These are phyloP conservation scores for Trichoderma citrinoviride DNA, from an alignment of 2,329 filamentous ascomycete species.

Conservation along the genomic window DNA sequence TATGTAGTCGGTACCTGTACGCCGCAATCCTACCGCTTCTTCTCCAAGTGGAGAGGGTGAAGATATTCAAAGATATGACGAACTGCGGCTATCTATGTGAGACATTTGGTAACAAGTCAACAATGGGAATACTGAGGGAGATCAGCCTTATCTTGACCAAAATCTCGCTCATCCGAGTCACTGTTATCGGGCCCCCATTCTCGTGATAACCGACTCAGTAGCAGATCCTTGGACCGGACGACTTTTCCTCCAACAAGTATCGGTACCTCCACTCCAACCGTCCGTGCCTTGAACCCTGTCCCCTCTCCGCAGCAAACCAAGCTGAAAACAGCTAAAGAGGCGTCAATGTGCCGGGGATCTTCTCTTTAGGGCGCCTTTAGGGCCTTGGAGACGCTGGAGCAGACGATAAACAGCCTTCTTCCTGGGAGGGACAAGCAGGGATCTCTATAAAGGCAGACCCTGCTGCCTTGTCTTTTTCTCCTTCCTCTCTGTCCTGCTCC, in stretches of 20 bases:
- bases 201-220: background rate
- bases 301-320: conserved; percentile 9
- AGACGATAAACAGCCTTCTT: background rate
- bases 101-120: background rate
- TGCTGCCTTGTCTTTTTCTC: background rate
- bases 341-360: conserved; percentile 17
- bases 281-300: background rate
- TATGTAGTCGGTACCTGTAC: background rate
- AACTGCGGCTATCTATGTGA: background rate
- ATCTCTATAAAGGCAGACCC: conserved; percentile 3
- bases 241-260: background rate
- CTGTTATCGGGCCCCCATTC: background rate
- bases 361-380: conserved; percentile 2
- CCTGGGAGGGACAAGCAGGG: background rate
- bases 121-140: background rate
- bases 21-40: background rate
- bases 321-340: conserved; percentile 18
- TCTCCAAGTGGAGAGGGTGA: background rate
- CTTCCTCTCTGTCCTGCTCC: background rate
- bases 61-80: background rate
- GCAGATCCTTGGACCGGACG: too few relatives aligned
- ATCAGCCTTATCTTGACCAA: background rate
- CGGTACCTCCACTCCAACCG: background rate
- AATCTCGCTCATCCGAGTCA: background rate
- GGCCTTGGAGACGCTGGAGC: conserved; percentile 1